These are phyloP conservation scores for Pterocarpus macrocarpus DNA, from an alignment of 306 rosid genomes.

Conservation along the genomic window DNA sequence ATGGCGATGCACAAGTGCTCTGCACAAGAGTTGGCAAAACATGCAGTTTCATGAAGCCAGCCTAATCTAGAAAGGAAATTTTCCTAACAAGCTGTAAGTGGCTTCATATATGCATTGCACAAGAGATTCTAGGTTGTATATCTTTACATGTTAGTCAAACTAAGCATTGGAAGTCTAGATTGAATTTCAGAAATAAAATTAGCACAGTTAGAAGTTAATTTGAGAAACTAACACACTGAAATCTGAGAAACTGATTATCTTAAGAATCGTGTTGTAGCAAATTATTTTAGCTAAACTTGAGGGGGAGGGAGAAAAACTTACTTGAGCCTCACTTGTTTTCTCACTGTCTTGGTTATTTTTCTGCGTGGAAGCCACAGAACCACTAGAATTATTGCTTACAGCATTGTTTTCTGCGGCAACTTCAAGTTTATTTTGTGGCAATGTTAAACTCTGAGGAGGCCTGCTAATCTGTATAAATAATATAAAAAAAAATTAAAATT, in stretches of 20 bases:
- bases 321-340: slow-evolving; percentile 71
- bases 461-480: slow-evolving; percentile 50
- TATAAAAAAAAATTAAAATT: neutral
- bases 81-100: slow-evolving; percentile 42
- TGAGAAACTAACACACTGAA: slow-evolving; percentile 34
- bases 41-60: slow-evolving; percentile 58
- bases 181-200: slow-evolving; percentile 23
- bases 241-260: slow-evolving; percentile 14
- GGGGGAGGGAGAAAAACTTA: slow-evolving; percentile 46
- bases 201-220: neutral
- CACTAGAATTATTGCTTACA: slow-evolving; percentile 61
- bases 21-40: slow-evolving; percentile 61
- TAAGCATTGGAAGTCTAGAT: neutral
- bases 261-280: slow-evolving; percentile 3
- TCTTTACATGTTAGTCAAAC: slow-evolving; percentile 22
- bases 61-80: slow-evolving; percentile 47
- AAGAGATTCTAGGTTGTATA: slow-evolving; percentile 12
- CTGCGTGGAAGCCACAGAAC: slow-evolving; percentile 57
- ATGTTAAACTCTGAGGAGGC: slow-evolving; percentile 50
- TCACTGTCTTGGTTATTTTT: slow-evolving; percentile 55
- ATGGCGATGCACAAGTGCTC: slow-evolving; percentile 69
- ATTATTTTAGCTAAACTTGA: neutral
- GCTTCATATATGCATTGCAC: slow-evolving; percentile 40
- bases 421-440: slow-evolving; percentile 49
- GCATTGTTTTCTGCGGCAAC: slow-evolving; percentile 57